Evolutionary conservation across 1,284 basidiomycete genomes (phyloP).

Genomic region (Leccinum pallidistipes): DNA sequence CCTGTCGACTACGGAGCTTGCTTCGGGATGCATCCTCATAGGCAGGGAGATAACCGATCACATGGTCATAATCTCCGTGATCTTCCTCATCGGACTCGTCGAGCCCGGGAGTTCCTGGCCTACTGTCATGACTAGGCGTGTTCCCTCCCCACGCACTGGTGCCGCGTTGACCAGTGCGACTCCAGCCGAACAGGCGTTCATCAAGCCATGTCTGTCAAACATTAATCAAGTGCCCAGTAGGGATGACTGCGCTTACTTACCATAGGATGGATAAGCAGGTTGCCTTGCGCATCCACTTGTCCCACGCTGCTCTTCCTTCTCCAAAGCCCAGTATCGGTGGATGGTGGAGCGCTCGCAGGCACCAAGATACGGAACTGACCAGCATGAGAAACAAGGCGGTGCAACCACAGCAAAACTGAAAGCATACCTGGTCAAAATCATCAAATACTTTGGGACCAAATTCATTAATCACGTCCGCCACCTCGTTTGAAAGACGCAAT

Average conservation of each 20-base stretch:
- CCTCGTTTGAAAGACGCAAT: constrained; percentile 80
- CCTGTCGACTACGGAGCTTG: constrained; percentile 64
- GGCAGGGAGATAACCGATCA: constrained; percentile 59
- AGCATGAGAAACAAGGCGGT: constrained; percentile 7
- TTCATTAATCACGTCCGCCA: constrained; percentile 87
- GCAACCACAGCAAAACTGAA: constrained; percentile 1
- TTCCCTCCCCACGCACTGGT: constrained; percentile 76
- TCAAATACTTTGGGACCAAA: constrained; percentile 88
- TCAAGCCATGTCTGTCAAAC: constrained; percentile 78
- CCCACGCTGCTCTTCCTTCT: constrained; percentile 72
- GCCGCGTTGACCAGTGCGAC: constrained; percentile 64
- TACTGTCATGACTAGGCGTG: constrained; percentile 58
- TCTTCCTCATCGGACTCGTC: constrained; percentile 77
- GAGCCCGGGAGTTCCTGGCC: constrained; percentile 66
- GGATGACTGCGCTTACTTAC: constrained; percentile 30
- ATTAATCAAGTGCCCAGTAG: not conserved
- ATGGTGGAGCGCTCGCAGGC: constrained; percentile 80
- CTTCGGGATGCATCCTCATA: constrained; percentile 45
- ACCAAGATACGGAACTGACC: constrained; percentile 77
- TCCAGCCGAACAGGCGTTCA: constrained; percentile 93
- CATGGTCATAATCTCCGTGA: constrained; percentile 77
- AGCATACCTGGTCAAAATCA: constrained; percentile 80
- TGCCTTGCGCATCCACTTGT: constrained; percentile 77
- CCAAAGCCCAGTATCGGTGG: constrained; percentile 67
- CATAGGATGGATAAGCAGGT: constrained; percentile 81